Conservation (phyloP, 108 stramenopile genomes). For the Cyclotella sp. region DNA sequence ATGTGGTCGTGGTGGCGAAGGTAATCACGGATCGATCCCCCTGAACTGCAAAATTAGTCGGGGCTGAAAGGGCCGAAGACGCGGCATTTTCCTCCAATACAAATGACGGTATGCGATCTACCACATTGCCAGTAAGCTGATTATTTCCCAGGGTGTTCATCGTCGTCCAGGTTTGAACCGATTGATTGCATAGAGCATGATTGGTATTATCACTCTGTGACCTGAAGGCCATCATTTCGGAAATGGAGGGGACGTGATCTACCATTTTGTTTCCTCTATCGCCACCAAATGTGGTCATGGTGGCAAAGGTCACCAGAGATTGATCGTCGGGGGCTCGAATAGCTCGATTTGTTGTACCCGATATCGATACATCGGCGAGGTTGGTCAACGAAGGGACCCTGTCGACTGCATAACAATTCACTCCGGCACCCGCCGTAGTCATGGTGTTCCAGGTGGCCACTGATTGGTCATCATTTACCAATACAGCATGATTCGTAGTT, state of each 20-base stretch:
- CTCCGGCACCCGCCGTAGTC: constrained; percentile 35
- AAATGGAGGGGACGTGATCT: constrained; percentile 47
- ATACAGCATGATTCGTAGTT: constrained; percentile 38
- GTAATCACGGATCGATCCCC: constrained; percentile 43
- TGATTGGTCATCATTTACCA: constrained; percentile 44
- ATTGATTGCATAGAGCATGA: constrained; percentile 36
- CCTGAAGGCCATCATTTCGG: not conserved
- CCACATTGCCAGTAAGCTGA: constrained; percentile 42
- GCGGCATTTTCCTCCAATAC: not conserved
- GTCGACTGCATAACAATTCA: constrained; percentile 31
- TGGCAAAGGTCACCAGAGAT: constrained; percentile 55
- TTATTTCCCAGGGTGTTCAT: constrained; percentile 43
- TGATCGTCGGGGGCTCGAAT: constrained; percentile 48
- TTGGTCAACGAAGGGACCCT: constrained; percentile 34
- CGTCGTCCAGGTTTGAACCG: constrained; percentile 44
- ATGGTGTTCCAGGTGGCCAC: constrained; percentile 50
- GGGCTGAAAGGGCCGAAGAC: constrained; percentile 25
- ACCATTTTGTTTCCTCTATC: constrained; percentile 35
- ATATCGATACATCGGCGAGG: constrained; percentile 20
- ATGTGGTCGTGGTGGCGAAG: constrained; percentile 30
- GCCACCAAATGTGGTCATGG: constrained; percentile 38
- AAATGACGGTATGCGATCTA: constrained; percentile 39
- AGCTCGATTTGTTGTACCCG: constrained; percentile 36
- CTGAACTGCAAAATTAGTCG: constrained; percentile 36
- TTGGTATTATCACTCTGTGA: constrained; percentile 27